Base-by-base conservation (phyloP, 1,284 basidiomycete species). In the Pyrrhoderma noxium region DNA sequence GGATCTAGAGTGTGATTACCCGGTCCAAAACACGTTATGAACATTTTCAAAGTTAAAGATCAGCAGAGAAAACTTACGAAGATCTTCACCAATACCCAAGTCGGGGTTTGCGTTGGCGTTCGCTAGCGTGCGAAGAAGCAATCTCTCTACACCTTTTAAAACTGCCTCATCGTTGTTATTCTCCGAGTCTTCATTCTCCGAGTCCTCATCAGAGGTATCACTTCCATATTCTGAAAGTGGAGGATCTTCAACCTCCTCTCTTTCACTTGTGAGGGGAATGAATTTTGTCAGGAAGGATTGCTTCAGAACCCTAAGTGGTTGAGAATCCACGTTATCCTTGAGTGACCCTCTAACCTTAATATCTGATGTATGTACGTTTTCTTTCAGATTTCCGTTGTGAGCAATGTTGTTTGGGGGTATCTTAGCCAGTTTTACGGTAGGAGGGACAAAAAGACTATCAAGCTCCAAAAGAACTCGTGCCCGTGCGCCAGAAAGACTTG, bases 41-140 rank as follows among this genome's bases (percentile, higher is more conserved):
- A 43, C 25, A 25, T 11, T 16, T 44, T 41, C n/a, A 31, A 19
- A 11, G 27, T 3, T 25, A 16, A 44, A 8, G 34, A 35, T 44
- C 31, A 16, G 16, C 44, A 37, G 41, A 3, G 36, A 13, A 19
- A 7, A 64, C 72, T 46, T 60, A 82, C 84, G 68, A 58, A 86
- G 70, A 61, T 88, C 85, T 36, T 69, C 69, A 9, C 74, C 68
- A 60, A 87, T 71, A 2, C 80, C 78, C 2, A 73, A 75, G 34
- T 76, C 71, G 11, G 74, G 77, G 53, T 82, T 80, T 8, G 74
- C 71, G 43, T 71, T 71, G 3, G 73, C 72, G 42, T 65, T 68
- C 14, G 79, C 78, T n/a, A 86, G 74, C 0, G 75, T 77, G 44
- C 77, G 76, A 1, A 81, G 77, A 9, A 86, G 66, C 25, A 80